These are phyloP conservation scores for Solioccasus polychromus DNA, from an alignment of 768 basidiomycete genomes.

Conservation along the genomic window DNA sequence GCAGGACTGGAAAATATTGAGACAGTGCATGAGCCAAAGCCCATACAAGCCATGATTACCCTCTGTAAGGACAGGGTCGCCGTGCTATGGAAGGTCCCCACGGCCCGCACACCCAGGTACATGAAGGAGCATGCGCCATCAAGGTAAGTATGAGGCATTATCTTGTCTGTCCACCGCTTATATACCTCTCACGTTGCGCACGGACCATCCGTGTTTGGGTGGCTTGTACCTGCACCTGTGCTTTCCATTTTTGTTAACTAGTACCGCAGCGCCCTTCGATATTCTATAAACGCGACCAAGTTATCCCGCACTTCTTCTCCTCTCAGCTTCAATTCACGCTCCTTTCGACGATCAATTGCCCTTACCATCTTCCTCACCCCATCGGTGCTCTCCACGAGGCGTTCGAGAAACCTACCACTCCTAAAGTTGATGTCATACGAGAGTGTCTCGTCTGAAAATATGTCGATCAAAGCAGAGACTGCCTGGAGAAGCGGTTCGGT, in stretches of 20 bases:
- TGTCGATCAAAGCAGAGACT: slow-evolving; percentile 82
- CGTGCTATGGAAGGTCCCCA: slow-evolving; percentile 62
- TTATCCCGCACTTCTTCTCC: slow-evolving; percentile 80
- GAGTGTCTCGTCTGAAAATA: slow-evolving; percentile 84
- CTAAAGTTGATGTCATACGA: slow-evolving; percentile 83
- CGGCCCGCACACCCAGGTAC: slow-evolving; percentile 45
- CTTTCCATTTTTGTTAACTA: background rate
- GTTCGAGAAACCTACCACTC: slow-evolving; percentile 52
- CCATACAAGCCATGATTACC: slow-evolving; percentile 57
- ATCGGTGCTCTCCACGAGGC: slow-evolving; percentile 57
- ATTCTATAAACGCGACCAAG: slow-evolving; percentile 70
- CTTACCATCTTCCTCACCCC: slow-evolving; percentile 60
- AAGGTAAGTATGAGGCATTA: slow-evolving; percentile 36
- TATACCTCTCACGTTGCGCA: slow-evolving; percentile 29
- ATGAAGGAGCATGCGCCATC: background rate
- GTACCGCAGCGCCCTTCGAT: slow-evolving; percentile 55
- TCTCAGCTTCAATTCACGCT: slow-evolving; percentile 58
- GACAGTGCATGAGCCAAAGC: slow-evolving; percentile 71
- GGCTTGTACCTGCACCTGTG: background rate
- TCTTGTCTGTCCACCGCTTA: slow-evolving; percentile 7
- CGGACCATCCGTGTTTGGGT: slow-evolving; percentile 20
- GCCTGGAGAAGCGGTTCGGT: slow-evolving; percentile 76
- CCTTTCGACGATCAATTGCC: slow-evolving; percentile 63
- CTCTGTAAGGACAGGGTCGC: slow-evolving; percentile 69
- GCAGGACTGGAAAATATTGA: slow-evolving; percentile 71